A percentile compares a stretch with the other conserved stretches of the same genome.
Conservation (phyloP, 179 eudicot species). For the Spergularia azorica region DNA sequence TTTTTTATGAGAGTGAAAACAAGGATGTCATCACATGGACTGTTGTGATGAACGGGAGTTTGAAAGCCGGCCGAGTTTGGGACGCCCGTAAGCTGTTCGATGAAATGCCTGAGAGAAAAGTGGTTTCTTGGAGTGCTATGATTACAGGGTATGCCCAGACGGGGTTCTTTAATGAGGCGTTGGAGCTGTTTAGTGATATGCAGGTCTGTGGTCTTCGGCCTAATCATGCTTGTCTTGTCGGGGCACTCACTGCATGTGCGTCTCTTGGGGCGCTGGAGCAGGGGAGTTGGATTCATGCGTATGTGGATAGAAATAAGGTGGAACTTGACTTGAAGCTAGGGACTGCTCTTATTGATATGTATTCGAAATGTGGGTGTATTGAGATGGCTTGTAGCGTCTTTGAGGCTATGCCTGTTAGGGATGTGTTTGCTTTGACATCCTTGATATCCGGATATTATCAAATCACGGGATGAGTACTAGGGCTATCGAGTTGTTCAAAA, state of each 20-base stretch:
- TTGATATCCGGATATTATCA: constrained; percentile 67
- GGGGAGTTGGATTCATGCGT: constrained; percentile 81
- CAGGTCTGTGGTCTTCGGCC: constrained; percentile 56
- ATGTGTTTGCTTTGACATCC: constrained; percentile 64
- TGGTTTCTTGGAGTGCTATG: constrained; percentile 76
- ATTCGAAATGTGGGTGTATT: constrained; percentile 76
- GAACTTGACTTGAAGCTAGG: constrained; percentile 60
- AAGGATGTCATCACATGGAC: constrained; percentile 77
- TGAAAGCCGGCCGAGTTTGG: constrained; percentile 33
- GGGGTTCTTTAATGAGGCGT: constrained; percentile 58
- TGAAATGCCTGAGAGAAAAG: constrained; percentile 51
- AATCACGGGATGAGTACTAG: constrained; percentile 53
- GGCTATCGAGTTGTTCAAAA: constrained; percentile 52
- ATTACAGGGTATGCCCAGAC: constrained; percentile 61
- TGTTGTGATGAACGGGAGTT: constrained; percentile 58
- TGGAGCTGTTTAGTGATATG: constrained; percentile 65
- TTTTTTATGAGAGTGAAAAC: constrained; percentile 50
- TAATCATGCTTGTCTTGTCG: constrained; percentile 55
- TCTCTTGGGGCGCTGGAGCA: constrained; percentile 73
- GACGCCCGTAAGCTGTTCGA: constrained; percentile 48
- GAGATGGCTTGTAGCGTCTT: constrained; percentile 59
- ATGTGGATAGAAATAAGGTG: constrained; percentile 42
- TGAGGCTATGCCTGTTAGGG: constrained; percentile 52
- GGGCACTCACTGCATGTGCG: constrained; percentile 70
- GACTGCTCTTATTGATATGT: constrained; percentile 81